These are phyloP conservation scores for Naganishia randhawae DNA, from an alignment of 768 basidiomycete genomes.

Conservation along the genomic window DNA sequence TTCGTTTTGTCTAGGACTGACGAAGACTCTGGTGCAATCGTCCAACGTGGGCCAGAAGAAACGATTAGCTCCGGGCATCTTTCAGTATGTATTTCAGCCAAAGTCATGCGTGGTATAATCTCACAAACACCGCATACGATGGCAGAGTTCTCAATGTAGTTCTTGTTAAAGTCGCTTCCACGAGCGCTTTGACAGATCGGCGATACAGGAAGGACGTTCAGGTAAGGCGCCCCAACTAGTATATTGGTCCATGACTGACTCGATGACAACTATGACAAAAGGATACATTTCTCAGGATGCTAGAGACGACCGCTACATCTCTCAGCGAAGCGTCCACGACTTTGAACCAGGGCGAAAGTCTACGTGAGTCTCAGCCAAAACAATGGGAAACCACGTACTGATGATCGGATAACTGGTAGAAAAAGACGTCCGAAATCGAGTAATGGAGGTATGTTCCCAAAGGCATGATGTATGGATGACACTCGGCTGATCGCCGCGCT, in stretches of 20 bases:
- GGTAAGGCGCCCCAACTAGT: slow-evolving; percentile 51
- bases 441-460: background rate
- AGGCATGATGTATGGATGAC: background rate
- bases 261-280: background rate
- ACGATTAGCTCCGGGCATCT: background rate
- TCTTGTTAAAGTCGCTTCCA: slow-evolving; percentile 56
- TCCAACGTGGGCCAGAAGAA: slow-evolving; percentile 7
- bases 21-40: slow-evolving; percentile 1
- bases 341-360: background rate
- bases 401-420: background rate
- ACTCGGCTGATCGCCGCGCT: background rate
- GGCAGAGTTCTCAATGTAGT: slow-evolving; percentile 60
- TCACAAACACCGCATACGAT: slow-evolving; percentile 73
- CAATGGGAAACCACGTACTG: background rate
- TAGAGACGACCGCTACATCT: background rate
- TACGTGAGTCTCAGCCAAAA: background rate
- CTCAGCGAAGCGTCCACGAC: background rate
- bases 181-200: slow-evolving; percentile 84
- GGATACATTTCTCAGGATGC: slow-evolving; percentile 11
- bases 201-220: slow-evolving; percentile 84
- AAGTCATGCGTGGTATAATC: background rate
- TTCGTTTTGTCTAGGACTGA: background rate
- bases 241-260: background rate
- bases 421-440: background rate
- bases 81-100: slow-evolving; percentile 51